These are phyloP conservation scores for Papilionanthe hybrid DNA, from an alignment of 116 monocot species.

Conservation along the genomic window DNA sequence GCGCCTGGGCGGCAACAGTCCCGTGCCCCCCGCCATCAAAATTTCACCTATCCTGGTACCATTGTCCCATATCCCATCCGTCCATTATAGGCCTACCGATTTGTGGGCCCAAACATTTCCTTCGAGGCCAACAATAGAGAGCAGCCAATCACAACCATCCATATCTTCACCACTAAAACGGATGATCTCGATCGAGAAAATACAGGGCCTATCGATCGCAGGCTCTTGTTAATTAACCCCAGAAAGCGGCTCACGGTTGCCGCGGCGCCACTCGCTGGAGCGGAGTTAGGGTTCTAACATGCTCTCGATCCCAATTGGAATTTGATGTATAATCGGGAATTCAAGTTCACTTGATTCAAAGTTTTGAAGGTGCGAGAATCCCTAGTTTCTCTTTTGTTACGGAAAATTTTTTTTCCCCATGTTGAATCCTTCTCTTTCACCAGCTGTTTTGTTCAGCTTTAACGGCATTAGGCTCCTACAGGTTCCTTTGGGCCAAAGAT, in stretches of 20 bases:
- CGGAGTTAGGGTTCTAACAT: not conserved
- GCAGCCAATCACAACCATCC: not conserved
- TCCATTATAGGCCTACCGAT: not conserved
- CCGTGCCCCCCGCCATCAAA: not conserved
- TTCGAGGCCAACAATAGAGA: not conserved
- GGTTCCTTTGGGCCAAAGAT: conserved; percentile 3
- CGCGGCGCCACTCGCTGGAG: not conserved
- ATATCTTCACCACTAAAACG: not conserved
- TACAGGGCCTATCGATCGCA: not conserved
- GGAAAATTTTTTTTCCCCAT: not conserved
- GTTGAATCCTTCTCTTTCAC: too few species aligned
- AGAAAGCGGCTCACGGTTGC: conserved; percentile 9
- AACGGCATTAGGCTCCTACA: not conserved
- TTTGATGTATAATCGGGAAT: not conserved
- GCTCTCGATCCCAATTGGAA: not conserved
- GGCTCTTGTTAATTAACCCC: conserved; percentile 14
- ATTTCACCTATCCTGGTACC: conserved; percentile 3
- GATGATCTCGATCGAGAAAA: not conserved
- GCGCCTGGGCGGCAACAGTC: not conserved
- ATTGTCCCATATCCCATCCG: not conserved
- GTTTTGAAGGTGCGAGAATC: too few species aligned
- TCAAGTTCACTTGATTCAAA: not conserved
- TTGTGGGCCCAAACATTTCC: not conserved
- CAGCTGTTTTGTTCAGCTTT: not conserved
- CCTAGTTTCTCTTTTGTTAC: too few species aligned